Percentiles rank a stretch among this genome's conserved stretches.
phyloP scores from a whole-genome alignment of 2,329 filamentous ascomycete species.

The Blastomyces parvus region DNA sequence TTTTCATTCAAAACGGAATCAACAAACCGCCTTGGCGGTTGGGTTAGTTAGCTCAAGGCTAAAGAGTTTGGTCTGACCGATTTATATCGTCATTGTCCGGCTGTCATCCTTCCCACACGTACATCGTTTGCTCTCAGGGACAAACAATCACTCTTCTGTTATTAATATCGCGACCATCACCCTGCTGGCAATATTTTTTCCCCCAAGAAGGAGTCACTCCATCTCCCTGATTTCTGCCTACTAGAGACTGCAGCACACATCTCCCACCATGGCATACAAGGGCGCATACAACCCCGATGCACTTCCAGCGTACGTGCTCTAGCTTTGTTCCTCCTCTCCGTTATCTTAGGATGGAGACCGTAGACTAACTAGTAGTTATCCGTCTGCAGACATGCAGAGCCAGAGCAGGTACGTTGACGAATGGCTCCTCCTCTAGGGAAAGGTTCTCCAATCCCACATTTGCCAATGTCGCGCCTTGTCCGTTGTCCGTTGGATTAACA shows the following conservation, averaged over 20 bases:
- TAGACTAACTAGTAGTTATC: constrained; percentile 6
- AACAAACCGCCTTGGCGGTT: neutral
- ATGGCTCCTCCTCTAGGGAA: constrained; percentile 1
- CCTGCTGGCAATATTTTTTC: neutral
- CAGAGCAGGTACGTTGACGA: constrained; percentile 50
- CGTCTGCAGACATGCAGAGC: constrained; percentile 57
- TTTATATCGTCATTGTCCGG: neutral
- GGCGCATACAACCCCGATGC: constrained; percentile 87
- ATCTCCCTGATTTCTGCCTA: neutral
- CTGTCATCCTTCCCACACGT: neutral
- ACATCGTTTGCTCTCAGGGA: neutral
- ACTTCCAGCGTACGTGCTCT: constrained; percentile 65
- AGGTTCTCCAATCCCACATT: constrained; percentile 2
- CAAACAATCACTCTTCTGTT: neutral
- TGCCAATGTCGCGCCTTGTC: neutral
- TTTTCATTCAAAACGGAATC: neutral
- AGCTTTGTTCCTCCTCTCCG: constrained; percentile 14
- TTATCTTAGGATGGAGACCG: neutral
- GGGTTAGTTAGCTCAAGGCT: neutral
- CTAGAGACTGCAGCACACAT: neutral
- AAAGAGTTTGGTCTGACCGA: neutral
- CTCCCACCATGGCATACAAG: constrained; percentile 75
- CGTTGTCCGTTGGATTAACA: neutral
- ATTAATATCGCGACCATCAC: neutral
- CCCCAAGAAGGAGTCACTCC: neutral